Conservation (phyloP, 2,329 filamentous ascomycete genomes). For the Alternaria arborescens region DNA sequence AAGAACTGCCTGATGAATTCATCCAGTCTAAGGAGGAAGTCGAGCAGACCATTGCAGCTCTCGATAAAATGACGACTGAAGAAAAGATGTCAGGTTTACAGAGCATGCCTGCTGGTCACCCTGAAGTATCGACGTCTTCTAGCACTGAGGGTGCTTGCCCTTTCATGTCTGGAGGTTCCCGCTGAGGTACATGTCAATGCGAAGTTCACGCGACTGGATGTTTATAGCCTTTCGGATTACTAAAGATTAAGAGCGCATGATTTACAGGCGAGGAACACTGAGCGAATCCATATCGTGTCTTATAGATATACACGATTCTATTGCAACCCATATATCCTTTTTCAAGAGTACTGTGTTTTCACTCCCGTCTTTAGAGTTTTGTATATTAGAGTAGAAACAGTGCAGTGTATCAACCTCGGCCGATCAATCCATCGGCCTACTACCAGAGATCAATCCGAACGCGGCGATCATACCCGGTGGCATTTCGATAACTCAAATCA, state of each 20-base stretch:
- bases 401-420: neutral
- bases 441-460: neutral
- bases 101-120: constrained; percentile 19
- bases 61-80: constrained; percentile 18
- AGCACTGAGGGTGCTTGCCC: constrained; percentile 14
- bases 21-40: constrained; percentile 23
- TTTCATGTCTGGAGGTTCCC: constrained; percentile 14
- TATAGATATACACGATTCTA: neutral
- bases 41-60: constrained; percentile 13
- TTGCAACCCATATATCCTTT: neutral
- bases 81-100: neutral
- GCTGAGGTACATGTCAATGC: neutral
- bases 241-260: neutral
- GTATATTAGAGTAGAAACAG: neutral
- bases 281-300: neutral
- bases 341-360: neutral
- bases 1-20: constrained; percentile 24
- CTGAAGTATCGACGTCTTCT: constrained; percentile 6
- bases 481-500: neutral
- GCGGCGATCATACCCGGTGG: neutral
- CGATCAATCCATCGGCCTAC: neutral
- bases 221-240: neutral
- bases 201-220: neutral
- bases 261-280: neutral
- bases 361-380: neutral